These are phyloP conservation scores for Quercus gilva DNA, from an alignment of 306 rosid species.

Conservation along the genomic window DNA sequence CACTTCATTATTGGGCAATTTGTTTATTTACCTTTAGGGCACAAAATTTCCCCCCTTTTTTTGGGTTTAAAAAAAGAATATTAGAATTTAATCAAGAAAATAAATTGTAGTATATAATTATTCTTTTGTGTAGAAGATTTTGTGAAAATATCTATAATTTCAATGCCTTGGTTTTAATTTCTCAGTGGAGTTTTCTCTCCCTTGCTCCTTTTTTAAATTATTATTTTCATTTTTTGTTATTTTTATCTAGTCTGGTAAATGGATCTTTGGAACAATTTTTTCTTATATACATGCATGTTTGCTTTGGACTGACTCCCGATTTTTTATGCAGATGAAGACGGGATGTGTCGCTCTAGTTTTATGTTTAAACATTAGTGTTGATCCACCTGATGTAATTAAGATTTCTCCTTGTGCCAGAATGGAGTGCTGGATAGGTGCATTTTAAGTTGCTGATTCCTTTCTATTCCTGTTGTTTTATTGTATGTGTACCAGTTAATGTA, in stretches of 20 bases:
- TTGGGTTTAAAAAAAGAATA: neutral
- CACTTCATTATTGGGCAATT: neutral
- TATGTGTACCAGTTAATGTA: constrained; percentile 9
- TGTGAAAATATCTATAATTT: neutral
- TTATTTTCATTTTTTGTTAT: constrained; percentile 4
- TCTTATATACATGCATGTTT: constrained; percentile 1
- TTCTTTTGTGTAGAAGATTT: neutral
- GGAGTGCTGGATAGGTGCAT: constrained; percentile 99
- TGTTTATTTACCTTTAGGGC: neutral
- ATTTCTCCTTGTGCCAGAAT: constrained; percentile 99
- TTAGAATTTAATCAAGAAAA: neutral
- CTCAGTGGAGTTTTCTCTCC: neutral
- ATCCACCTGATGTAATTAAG: constrained; percentile 98
- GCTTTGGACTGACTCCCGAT: constrained; percentile 41
- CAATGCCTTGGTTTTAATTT: neutral
- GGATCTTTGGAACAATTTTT: constrained; percentile 14
- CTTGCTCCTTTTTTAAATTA: neutral
- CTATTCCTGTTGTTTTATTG: constrained; percentile 4
- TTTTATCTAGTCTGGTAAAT: constrained; percentile 15
- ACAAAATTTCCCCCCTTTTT: neutral
- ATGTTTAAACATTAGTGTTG: constrained; percentile 95
- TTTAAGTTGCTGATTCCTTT: constrained; percentile 27
- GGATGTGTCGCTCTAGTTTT: constrained; percentile 97
- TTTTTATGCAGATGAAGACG: constrained; percentile 92
- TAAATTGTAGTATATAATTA: neutral